Percentiles rank a stretch among this genome's conserved stretches.
Conservation (phyloP, 208 protist species). For the Trypanosoma caninum region DNA sequence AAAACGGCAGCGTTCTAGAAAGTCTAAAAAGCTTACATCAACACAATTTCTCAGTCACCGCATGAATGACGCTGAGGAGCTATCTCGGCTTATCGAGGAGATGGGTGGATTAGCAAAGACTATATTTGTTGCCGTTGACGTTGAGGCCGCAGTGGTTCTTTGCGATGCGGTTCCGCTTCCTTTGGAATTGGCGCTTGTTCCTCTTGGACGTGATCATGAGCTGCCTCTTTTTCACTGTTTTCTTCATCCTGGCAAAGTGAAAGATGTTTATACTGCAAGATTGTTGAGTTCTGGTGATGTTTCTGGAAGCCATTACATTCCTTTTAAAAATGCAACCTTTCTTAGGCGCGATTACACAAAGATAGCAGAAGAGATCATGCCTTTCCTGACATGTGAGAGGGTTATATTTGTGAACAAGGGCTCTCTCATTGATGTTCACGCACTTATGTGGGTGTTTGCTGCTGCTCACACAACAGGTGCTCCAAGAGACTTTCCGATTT, state of each 20-base stretch:
- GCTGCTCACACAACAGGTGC: constrained; percentile 17
- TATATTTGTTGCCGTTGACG: constrained; percentile 48
- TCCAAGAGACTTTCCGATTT: constrained; percentile 23
- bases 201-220: constrained; percentile 2
- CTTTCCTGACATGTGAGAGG: constrained; percentile 23
- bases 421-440: constrained; percentile 39
- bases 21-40: neutral
- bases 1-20: neutral
- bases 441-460: constrained; percentile 53
- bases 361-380: constrained; percentile 12
- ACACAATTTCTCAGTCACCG: constrained; percentile 7
- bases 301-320: constrained; percentile 36
- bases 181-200: constrained; percentile 47
- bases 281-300: constrained; percentile 21
- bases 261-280: constrained; percentile 7
- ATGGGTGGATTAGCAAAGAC: constrained; percentile 36
- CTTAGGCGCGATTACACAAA: constrained; percentile 34
- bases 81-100: constrained; percentile 22
- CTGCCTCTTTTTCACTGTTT: constrained; percentile 19
- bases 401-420: constrained; percentile 72
- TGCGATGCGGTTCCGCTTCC: constrained; percentile 28
- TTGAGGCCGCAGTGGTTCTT: constrained; percentile 33
- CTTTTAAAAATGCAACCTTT: constrained; percentile 39
- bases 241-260: constrained; percentile 13
- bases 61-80: constrained; percentile 29